phyloP scores from a whole-genome alignment of 2,329 filamentous ascomycete species.

The Byssoonygena ceratinophila region DNA sequence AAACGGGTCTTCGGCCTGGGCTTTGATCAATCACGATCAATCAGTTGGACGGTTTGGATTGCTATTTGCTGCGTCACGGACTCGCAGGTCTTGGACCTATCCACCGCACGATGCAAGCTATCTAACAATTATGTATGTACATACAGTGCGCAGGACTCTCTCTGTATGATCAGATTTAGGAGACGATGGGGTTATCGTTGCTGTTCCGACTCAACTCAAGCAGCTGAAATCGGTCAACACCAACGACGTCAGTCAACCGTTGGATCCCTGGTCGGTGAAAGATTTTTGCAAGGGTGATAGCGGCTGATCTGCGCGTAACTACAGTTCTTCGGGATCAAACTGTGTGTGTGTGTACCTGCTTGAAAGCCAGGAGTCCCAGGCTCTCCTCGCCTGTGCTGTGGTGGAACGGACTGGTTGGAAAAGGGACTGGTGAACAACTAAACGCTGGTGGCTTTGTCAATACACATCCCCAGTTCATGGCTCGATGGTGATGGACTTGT shows the following conservation, averaged over 20 bases:
- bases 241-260: neutral
- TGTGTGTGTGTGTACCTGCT: neutral
- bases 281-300: neutral
- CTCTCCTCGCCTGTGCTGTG: conserved; percentile 4
- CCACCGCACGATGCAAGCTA: no score
- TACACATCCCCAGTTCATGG: neutral
- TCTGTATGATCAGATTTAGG: no score
- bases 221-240: neutral
- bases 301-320: conserved; percentile 4
- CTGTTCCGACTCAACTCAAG: neutral
- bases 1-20: neutral
- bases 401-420: conserved; percentile 3
- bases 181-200: neutral
- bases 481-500: neutral
- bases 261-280: neutral
- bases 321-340: neutral
- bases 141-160: no score
- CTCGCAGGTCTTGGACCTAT: no score
- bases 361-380: neutral
- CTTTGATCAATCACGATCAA: neutral
- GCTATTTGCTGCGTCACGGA: conserved; percentile 2
- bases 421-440: neutral
- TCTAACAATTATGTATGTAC: no score
- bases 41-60: neutral
- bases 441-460: neutral